Conservation (phyloP, 2,329 filamentous ascomycete genomes). For the Monosporascus ibericus region DNA sequence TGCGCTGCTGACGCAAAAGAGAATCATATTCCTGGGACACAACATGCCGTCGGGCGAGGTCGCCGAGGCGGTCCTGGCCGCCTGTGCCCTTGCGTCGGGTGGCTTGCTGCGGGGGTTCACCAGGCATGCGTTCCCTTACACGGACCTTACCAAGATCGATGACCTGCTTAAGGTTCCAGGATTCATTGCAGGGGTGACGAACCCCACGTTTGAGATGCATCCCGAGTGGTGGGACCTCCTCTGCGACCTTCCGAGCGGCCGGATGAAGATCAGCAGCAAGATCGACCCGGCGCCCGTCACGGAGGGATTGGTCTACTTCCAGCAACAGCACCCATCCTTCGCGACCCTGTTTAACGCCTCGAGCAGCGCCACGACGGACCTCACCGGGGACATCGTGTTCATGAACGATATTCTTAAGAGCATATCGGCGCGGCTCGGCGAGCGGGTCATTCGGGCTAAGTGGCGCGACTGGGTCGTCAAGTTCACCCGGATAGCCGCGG, state of each 20-base stretch:
- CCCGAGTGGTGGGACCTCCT: constrained; percentile 98
- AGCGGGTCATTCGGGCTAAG: constrained; percentile 83
- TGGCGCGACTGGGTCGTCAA: constrained; percentile 94
- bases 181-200: constrained; percentile 96
- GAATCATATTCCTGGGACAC: constrained; percentile 91
- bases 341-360: constrained; percentile 41
- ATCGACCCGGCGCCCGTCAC: constrained; percentile 77
- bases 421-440: constrained; percentile 79
- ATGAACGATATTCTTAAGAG: constrained; percentile 81
- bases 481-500: constrained; percentile 86
- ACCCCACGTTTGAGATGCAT: constrained; percentile 90
- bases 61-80: constrained; percentile 95
- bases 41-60: constrained; percentile 94
- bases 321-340: constrained; percentile 64
- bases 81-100: constrained; percentile 87
- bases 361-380: constrained; percentile 41
- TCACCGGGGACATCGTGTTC: constrained; percentile 82
- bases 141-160: constrained; percentile 95
- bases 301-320: constrained; percentile 82
- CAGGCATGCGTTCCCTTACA: constrained; percentile 94
- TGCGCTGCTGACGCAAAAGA: constrained; percentile 90
- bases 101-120: constrained; percentile 92
- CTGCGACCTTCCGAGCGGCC: constrained; percentile 85
- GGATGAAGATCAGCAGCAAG: constrained; percentile 88
- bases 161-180: constrained; percentile 92